phyloP scores from a whole-genome alignment of 371 early-diverging fungal species.

The Batrachochytrium dendrobatidis region DNA sequence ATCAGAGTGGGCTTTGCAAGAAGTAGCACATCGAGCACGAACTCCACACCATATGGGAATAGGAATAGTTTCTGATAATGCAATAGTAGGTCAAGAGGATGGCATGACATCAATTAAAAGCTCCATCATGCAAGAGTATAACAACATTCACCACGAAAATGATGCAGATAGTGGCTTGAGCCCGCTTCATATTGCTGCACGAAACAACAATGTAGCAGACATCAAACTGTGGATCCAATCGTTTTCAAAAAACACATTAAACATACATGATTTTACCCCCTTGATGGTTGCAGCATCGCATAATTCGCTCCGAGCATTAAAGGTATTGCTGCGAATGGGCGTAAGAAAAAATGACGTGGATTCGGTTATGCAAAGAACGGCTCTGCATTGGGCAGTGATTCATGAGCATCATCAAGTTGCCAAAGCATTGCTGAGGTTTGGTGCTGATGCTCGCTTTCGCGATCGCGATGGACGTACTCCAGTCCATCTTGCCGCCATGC shows the following conservation, averaged over 20 bases:
- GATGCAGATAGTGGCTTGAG: neutral
- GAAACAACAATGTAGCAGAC: neutral
- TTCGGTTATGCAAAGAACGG: neutral
- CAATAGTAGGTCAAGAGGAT: neutral
- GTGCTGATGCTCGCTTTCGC: conserved; percentile 1
- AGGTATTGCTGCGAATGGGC: neutral
- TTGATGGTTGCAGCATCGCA: conserved; percentile 5
- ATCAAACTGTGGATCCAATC: conserved; percentile 1
- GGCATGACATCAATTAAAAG: neutral
- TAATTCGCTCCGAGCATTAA: neutral
- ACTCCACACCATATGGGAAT: neutral
- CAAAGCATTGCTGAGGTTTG: neutral
- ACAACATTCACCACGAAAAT: neutral
- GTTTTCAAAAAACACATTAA: conserved; percentile 2
- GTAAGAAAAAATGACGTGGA: conserved; percentile 2
- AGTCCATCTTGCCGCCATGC: conserved; percentile 1
- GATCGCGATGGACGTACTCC: conserved; percentile 3
- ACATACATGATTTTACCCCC: conserved; percentile 2
- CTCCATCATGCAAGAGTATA: neutral
- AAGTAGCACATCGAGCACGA: neutral
- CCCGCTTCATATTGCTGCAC: conserved; percentile 3
- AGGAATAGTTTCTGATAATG: neutral
- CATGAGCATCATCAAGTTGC: neutral
- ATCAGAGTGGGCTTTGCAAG: neutral
- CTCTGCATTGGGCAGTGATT: conserved; percentile 1